phyloP scores from a whole-genome alignment of 768 basidiomycete genomes.

The Lyophyllum decastes region DNA sequence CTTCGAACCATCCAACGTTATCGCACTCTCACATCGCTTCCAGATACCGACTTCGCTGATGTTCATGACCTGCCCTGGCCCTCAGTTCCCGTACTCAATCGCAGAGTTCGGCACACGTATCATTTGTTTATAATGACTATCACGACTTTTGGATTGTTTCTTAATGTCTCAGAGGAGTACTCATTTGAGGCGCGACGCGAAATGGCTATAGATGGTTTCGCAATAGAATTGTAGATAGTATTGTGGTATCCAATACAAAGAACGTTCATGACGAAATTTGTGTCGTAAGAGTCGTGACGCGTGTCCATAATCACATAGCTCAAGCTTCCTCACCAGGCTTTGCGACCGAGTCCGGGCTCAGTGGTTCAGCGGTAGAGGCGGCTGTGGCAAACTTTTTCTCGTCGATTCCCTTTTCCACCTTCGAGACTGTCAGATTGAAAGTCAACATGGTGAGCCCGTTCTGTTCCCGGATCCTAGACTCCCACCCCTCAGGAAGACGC shows the following conservation, averaged over 20 bases:
- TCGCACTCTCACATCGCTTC: constrained; percentile 49
- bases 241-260: not conserved
- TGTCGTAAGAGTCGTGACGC: not conserved
- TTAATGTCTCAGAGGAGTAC: not conserved
- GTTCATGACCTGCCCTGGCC: constrained; percentile 65
- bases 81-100: constrained; percentile 38
- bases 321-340: not conserved
- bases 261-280: not conserved
- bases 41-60: constrained; percentile 55
- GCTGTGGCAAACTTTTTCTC: constrained; percentile 33
- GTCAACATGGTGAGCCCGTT: constrained; percentile 59
- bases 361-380: not conserved
- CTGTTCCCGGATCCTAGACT: constrained; percentile 53
- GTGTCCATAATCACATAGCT: not conserved
- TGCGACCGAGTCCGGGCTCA: not conserved
- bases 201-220: not conserved
- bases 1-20: constrained; percentile 48
- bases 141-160: not conserved
- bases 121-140: constrained; percentile 34
- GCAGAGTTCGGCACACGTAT: constrained; percentile 57
- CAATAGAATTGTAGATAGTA: not conserved
- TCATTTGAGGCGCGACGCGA: not conserved
- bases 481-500: constrained; percentile 71
- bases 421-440: constrained; percentile 52
- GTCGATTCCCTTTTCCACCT: constrained; percentile 40